A percentile compares a stretch with the other conserved stretches of the same genome.
Conservation (phyloP, 2,329 filamentous ascomycete species). For the Fusarium sororula region DNA sequence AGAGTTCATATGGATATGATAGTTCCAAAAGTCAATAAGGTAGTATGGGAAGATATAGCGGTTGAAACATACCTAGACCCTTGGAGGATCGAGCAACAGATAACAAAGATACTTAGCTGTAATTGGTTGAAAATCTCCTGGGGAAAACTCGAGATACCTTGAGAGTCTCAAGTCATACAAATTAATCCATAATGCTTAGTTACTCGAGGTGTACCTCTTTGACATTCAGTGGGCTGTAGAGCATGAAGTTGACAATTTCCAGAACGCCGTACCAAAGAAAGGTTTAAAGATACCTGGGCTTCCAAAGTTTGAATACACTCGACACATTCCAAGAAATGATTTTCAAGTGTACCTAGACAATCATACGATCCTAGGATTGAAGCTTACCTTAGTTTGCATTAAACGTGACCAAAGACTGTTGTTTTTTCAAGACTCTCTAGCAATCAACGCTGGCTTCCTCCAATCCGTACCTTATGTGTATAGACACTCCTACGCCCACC, state of each 20-base stretch:
- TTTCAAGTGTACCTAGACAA: accelerated
- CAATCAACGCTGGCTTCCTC: accelerated
- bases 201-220: neutral
- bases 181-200: accelerated
- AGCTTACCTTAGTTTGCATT: accelerated
- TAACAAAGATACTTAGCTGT: accelerated
- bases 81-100: accelerated
- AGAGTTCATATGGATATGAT: too few relatives aligned
- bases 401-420: accelerated
- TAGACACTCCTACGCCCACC: accelerated
- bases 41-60: neutral
- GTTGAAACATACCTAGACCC: accelerated
- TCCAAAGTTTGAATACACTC: accelerated
- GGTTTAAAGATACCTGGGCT: neutral
- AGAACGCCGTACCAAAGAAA: neutral
- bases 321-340: neutral
- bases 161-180: accelerated
- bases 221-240: neutral
- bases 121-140: accelerated
- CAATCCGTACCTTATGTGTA: neutral
- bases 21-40: too few relatives aligned
- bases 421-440: neutral
- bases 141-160: accelerated
- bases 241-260: neutral
- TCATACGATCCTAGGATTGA: accelerated